Evolutionary conservation across 345 rosid species (phyloP), one percentile per base, ranked within the genome.

Genomic region (Balakata baccata): DNA sequence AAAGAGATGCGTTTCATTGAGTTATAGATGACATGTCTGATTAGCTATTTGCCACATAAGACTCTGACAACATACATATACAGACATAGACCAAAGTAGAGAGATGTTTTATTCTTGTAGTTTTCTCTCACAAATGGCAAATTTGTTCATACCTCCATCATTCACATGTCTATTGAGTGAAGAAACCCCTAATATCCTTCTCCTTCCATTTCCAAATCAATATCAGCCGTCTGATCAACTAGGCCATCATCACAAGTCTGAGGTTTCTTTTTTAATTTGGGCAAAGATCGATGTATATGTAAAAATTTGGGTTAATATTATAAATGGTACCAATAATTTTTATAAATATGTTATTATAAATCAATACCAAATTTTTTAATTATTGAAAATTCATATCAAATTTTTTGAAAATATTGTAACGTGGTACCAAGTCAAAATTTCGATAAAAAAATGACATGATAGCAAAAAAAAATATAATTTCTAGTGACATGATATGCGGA

Each of bases 1-100:
- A 60, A 29, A 37, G 7, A 51, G n/a, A 20, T 39, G 13, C 3
- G 77, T 74, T 54, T 39, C 39, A 54, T 79, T 37, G 25, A n/a
- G 64, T 69, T 68, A 52, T 59, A 54, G 69, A 69, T 54, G 77
- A 74, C 50, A 58, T 45, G 69, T 69, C 60, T 56, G 60, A 39
- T 56, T 56, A 53, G 12, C 22, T 56, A n/a, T 18, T 0, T 71
- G 68, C 49, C 53, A 64, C 65, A 7, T 47, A 49, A 12, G 39
- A 6, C 8, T 47, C 66, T 62, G 46, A 62, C 2, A 29, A 29
- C 34, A 29, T 38, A 57, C 17, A 29, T 59, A 52, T 52, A 13
- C n/a, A 20, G 34, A 20, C 29, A 57, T 1, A 20, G 29, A 7
- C 6, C 34, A 29, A 29, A 29, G 34, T 29, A 43, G 46, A 43